Conservation (phyloP, 129 eudicot genomes). For the Logfia minima region DNA sequence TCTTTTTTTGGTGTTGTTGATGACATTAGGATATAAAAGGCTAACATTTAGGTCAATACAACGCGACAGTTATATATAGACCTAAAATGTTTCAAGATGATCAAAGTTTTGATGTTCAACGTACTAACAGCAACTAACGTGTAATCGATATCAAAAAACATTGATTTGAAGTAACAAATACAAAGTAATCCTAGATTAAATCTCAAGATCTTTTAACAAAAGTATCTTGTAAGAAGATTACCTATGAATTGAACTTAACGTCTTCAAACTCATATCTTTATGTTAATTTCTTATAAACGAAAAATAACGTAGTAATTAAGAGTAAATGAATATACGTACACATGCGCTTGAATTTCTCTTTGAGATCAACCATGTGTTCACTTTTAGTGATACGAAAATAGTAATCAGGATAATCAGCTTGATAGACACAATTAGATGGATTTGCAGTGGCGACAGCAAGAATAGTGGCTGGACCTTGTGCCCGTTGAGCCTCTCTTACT, state of each 20-base stretch:
- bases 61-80: too few relatives aligned
- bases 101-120: too few relatives aligned
- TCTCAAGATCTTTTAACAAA: not conserved
- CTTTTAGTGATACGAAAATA: slow-evolving; percentile 50
- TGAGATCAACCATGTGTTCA: slow-evolving; percentile 50
- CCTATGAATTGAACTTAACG: not conserved
- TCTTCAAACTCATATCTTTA: not conserved
- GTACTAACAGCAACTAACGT: too few relatives aligned
- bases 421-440: slow-evolving; percentile 42
- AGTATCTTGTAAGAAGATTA: not conserved
- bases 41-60: too few relatives aligned
- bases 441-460: slow-evolving; percentile 51
- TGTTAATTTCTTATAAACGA: not conserved
- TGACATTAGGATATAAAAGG: too few relatives aligned
- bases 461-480: slow-evolving; percentile 46
- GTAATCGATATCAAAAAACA: too few relatives aligned
- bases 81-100: too few relatives aligned
- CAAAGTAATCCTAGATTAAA: too few relatives aligned
- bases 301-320: not conserved
- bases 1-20: too few relatives aligned
- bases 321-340: slow-evolving; percentile 22
- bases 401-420: slow-evolving; percentile 47
- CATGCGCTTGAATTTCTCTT: slow-evolving; percentile 49
- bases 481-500: slow-evolving; percentile 45
- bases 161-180: too few relatives aligned